Conservation (phyloP, 139 green algal genomes). For the Chlorella sp. region DNA sequence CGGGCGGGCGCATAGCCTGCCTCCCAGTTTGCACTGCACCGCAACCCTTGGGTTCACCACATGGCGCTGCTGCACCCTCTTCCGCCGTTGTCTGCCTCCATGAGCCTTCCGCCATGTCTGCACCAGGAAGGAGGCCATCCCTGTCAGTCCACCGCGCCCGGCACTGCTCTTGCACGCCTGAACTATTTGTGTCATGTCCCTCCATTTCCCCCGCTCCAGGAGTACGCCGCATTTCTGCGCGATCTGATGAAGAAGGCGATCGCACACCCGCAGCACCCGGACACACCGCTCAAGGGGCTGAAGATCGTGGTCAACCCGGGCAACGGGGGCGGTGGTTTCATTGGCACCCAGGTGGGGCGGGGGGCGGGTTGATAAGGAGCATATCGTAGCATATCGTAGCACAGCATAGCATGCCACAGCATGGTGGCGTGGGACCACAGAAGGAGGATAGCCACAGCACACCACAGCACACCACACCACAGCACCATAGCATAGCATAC, state of each 20-base stretch:
- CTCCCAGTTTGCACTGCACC: too few relatives aligned
- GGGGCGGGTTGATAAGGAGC: too few relatives aligned
- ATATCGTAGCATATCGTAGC: background rate
- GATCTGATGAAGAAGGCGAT: constrained; percentile 77
- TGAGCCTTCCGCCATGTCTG: too few relatives aligned
- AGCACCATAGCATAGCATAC: background rate
- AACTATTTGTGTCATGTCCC: background rate
- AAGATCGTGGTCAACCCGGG: constrained; percentile 71
- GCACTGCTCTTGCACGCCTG: too few relatives aligned
- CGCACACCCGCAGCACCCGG: constrained; percentile 47
- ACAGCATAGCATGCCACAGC: background rate
- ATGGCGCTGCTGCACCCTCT: background rate
- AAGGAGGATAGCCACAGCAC: constrained; percentile 31
- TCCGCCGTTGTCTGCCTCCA: too few relatives aligned
- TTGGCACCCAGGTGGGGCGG: constrained; percentile 68
- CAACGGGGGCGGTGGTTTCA: constrained; percentile 92
- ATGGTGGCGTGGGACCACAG: too few relatives aligned
- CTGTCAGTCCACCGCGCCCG: too few relatives aligned
- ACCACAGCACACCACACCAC: too few relatives aligned
- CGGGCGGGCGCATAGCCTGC: too few relatives aligned
- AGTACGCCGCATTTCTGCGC: constrained; percentile 75
- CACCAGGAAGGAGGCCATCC: too few relatives aligned
- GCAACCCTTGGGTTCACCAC: background rate
- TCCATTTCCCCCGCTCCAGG: constrained; percentile 17
- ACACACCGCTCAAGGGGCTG: constrained; percentile 72